phyloP scores from a whole-genome alignment of 805 yeast genomes.

The Schizosaccharomyces octosporus region DNA sequence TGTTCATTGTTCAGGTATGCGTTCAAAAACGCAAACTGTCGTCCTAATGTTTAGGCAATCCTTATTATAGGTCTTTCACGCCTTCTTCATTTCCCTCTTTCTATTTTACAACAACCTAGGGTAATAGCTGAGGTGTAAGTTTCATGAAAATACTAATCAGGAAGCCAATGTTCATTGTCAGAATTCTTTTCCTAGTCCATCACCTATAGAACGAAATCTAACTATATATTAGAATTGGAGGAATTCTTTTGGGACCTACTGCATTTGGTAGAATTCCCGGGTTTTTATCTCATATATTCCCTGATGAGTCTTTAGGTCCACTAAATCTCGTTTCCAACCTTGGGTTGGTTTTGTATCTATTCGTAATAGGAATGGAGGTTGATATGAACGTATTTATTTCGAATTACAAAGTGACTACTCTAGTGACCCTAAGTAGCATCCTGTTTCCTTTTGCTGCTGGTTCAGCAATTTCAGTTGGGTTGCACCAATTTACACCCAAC shows the following conservation, averaged over 20 bases:
- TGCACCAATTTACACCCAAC: constrained; percentile 20
- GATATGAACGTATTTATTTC: constrained; percentile 40
- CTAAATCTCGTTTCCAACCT: constrained; percentile 44
- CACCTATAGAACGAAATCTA: background rate
- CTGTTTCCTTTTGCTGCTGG: constrained; percentile 64
- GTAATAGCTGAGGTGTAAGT: constrained; percentile 50
- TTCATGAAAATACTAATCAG: background rate
- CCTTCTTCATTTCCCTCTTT: constrained; percentile 33
- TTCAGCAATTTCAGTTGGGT: constrained; percentile 41
- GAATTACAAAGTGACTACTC: constrained; percentile 33
- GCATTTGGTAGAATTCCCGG: constrained; percentile 49
- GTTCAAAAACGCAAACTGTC: background rate
- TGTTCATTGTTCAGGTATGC: constrained; percentile 31
- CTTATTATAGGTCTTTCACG: constrained; percentile 28
- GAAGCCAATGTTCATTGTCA: background rate
- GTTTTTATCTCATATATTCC: constrained; percentile 41
- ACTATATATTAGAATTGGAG: constrained; percentile 21
- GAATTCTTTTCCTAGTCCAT: background rate
- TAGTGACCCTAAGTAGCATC: constrained; percentile 49
- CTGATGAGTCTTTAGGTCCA: constrained; percentile 34
- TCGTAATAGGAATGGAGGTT: constrained; percentile 58
- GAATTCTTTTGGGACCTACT: constrained; percentile 51
- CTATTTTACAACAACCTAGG: constrained; percentile 43
- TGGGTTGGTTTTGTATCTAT: constrained; percentile 51
- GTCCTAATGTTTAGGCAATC: constrained; percentile 16